Conservation (phyloP, 2,329 filamentous ascomycete species). For the Alternaria tenuissima region DNA sequence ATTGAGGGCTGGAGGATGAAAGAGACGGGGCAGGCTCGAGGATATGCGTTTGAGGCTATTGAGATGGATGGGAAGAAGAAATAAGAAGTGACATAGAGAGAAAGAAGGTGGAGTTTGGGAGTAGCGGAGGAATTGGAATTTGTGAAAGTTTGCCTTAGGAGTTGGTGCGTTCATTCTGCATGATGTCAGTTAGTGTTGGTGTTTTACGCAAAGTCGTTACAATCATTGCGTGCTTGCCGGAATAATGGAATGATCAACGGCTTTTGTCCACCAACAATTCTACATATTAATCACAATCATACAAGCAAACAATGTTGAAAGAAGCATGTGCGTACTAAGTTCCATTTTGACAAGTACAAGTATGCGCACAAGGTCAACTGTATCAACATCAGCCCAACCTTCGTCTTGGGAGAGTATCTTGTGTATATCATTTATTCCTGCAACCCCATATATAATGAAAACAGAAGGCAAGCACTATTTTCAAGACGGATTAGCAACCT, state of each 20-base stretch:
- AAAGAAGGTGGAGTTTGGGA: not conserved
- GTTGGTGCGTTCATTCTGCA: not conserved
- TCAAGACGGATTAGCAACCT: no score
- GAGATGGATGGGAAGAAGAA: conserved; percentile 21
- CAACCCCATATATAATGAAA: no score
- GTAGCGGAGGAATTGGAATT: not conserved
- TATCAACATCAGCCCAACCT: no score
- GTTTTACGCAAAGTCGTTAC: not conserved
- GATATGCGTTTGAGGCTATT: conserved; percentile 35
- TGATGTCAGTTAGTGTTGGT: not conserved
- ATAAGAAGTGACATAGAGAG: not conserved
- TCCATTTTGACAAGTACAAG: not conserved
- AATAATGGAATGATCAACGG: not conserved
- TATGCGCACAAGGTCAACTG: not conserved
- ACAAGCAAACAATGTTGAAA: not conserved
- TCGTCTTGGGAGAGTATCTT: no score
- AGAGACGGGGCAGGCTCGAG: conserved; percentile 35
- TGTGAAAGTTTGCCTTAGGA: not conserved
- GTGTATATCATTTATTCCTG: no score
- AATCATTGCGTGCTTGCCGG: no score
- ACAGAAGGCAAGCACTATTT: no score
- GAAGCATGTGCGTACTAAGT: not conserved
- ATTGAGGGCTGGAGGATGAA: conserved; percentile 55
- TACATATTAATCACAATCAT: not conserved
- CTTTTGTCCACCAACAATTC: not conserved